phyloP scores from a whole-genome alignment of 164 flowering plant species.

The Vitis vinifera region ASM3070453v1 NC_081806.1:19723001-19723500 shows the following conservation, averaged over 20 bases:
- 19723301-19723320: conserved; percentile 56
- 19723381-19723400: conserved; percentile 57
- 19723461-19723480: conserved; percentile 57
- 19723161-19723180: conserved; percentile 55
- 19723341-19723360: conserved; percentile 48
- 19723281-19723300: conserved; percentile 43
- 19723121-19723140: conserved; percentile 45
- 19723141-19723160: conserved; percentile 67
- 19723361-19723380: conserved; percentile 75
- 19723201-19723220: conserved; percentile 55
- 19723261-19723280: conserved; percentile 57
- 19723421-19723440: conserved; percentile 55
- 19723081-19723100: conserved; percentile 50
- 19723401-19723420: conserved; percentile 52
- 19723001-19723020: conserved; percentile 44
- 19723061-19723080: conserved; percentile 57
- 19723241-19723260: conserved; percentile 54
- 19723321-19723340: conserved; percentile 51
- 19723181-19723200: conserved; percentile 46
- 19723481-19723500: conserved; percentile 60
- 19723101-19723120: conserved; percentile 47
- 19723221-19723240: conserved; percentile 47
- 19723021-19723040: conserved; percentile 48
- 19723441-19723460: conserved; percentile 51
- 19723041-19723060: conserved; percentile 56